These are phyloP conservation scores for Kodamaea anthophila DNA, from an alignment of 1,139 yeast species.

Conservation along the genomic window DNA sequence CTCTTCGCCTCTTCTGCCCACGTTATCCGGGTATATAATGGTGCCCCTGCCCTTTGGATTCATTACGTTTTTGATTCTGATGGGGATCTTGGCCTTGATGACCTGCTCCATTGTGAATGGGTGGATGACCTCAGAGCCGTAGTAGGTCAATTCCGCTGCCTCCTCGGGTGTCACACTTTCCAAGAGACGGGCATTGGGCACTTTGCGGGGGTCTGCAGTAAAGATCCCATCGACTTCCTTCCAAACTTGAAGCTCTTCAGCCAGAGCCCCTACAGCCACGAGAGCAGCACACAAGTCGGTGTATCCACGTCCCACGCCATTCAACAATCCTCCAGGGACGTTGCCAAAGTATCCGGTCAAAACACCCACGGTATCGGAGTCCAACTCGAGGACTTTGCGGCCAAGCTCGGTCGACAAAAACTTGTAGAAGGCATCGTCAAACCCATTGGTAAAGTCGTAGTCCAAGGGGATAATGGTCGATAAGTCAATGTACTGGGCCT, in stretches of 20 bases:
- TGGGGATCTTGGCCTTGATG: conserved; percentile 90
- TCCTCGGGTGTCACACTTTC: conserved; percentile 95
- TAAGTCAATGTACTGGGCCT: conserved; percentile 73
- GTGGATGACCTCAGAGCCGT: conserved; percentile 96
- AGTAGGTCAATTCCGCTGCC: conserved; percentile 95
- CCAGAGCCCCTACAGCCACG: conserved; percentile 85
- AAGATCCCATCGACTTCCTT: conserved; percentile 98
- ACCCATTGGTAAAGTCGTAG: conserved; percentile 45
- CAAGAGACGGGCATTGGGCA: conserved; percentile 78
- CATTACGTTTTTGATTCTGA: conserved; percentile 90
- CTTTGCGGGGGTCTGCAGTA: conserved; percentile 97
- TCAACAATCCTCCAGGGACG: conserved; percentile 89
- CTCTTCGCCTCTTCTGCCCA: conserved; percentile 75
- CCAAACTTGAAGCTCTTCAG: conserved; percentile 96
- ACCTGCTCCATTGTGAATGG: conserved; percentile 99
- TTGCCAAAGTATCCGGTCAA: conserved; percentile 93
- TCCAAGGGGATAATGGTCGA: conserved; percentile 64
- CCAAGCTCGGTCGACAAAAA: conserved; percentile 58
- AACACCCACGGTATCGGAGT: conserved; percentile 65
- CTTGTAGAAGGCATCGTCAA: conserved; percentile 65
- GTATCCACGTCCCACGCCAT: conserved; percentile 94
- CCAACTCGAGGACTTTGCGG: conserved; percentile 42
- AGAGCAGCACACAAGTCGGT: conserved; percentile 97
- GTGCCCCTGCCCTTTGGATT: conserved; percentile 91
- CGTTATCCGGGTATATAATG: conserved; percentile 84